Evolutionary conservation across 2,329 filamentous ascomycete genomes (phyloP).

Genomic region (Alternaria dauci): DNA sequence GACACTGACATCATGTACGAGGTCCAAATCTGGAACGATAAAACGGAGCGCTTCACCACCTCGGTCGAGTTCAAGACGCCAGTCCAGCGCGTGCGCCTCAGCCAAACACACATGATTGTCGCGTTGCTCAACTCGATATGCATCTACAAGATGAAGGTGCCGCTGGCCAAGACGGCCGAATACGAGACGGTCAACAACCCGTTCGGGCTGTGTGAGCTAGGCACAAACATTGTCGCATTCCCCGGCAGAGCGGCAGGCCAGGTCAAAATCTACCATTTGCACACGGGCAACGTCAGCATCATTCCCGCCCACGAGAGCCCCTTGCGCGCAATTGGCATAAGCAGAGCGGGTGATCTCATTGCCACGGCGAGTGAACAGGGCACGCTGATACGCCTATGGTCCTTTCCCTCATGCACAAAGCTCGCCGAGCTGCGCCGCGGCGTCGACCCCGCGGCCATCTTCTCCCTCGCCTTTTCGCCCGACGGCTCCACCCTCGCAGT

Average conservation of each 20-base stretch:
- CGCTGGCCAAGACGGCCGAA: conserved; percentile 72
- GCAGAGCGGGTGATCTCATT: conserved; percentile 78
- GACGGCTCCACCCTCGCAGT: conserved; percentile 82
- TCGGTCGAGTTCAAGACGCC: conserved; percentile 81
- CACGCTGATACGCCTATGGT: conserved; percentile 86
- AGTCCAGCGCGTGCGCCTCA: conserved; percentile 80
- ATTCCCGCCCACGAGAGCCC: conserved; percentile 87
- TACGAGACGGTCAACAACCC: conserved; percentile 90
- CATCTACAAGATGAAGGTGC: conserved; percentile 79
- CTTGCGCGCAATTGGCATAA: conserved; percentile 80
- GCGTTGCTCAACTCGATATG: conserved; percentile 83
- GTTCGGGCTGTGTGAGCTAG: conserved; percentile 80
- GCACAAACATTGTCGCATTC: conserved; percentile 77
- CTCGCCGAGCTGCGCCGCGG: conserved; percentile 87
- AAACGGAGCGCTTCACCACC: conserved; percentile 76
- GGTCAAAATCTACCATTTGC: conserved; percentile 83
- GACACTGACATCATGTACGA: conserved; percentile 49
- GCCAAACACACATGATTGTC: conserved; percentile 78
- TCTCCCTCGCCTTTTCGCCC: conserved; percentile 87
- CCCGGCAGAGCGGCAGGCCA: conserved; percentile 89
- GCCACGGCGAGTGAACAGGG: conserved; percentile 94
- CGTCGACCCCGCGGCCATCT: conserved; percentile 86
- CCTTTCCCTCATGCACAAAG: conserved; percentile 79
- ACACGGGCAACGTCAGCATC: conserved; percentile 85
- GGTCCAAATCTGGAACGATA: conserved; percentile 92